phyloP scores from a whole-genome alignment of 257 asterid genomes.

The Apocynum venetum region DNA sequence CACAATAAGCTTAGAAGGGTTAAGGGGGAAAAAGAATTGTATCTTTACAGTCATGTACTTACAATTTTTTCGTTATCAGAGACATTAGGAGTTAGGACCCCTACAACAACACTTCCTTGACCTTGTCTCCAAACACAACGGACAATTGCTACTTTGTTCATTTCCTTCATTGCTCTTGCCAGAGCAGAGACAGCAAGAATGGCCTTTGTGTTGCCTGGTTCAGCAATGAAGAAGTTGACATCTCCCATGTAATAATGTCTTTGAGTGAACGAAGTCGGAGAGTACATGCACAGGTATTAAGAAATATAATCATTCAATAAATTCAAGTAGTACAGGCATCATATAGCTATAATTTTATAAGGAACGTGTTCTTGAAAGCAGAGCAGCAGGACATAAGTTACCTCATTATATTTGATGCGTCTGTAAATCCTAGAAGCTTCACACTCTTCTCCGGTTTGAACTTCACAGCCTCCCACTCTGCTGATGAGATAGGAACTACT shows the following conservation, averaged over 20 bases:
- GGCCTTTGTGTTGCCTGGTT: conserved; percentile 77
- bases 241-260: conserved; percentile 96
- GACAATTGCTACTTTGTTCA: conserved; percentile 75
- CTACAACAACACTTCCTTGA: conserved; percentile 79
- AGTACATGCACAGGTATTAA: conserved; percentile 14
- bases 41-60: conserved; percentile 25
- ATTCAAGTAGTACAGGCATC: conserved; percentile 10
- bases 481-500: conserved; percentile 94
- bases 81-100: conserved; percentile 80
- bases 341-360: conserved; percentile 17
- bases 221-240: conserved; percentile 85
- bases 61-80: conserved; percentile 65
- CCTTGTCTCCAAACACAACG: conserved; percentile 99
- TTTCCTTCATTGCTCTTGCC: conserved; percentile 91
- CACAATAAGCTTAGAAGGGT: not conserved
- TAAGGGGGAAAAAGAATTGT: not conserved
- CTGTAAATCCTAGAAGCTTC: conserved; percentile 87
- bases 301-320: conserved; percentile 9
- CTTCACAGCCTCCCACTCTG: conserved; percentile 91
- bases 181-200: conserved; percentile 73
- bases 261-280: conserved; percentile 25
- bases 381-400: conserved; percentile 17
- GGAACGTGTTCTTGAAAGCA: not conserved
- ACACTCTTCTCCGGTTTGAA: conserved; percentile 95
- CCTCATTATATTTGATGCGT: conserved; percentile 88